Evolutionary conservation across 1,284 basidiomycete genomes (phyloP), one percentile per base, ranked within the genome.

Genomic region (Trichosporon inkin): DNA sequence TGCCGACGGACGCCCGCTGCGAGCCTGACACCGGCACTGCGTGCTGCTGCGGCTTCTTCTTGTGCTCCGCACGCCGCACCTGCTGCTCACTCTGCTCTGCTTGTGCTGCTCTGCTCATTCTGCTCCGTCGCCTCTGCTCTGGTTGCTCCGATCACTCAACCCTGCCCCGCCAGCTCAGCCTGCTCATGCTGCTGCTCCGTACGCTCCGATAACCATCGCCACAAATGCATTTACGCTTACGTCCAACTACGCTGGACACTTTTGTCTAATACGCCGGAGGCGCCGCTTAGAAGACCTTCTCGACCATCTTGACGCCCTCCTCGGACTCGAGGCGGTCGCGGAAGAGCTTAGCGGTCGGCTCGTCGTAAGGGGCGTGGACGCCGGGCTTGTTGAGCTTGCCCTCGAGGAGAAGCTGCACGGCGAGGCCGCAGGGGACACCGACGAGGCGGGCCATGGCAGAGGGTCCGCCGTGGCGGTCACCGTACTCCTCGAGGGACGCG

Each of bases 361-460:
- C 88, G 67, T 84, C 85, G 79, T 96, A 97, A 16, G 95, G 95
- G 10, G 86, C 89, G 59, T 88, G 84, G n/a, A 98, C 84, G 70
- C 93, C 93, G 10, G 87, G 84, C 60, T 84, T 85, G 68, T 81
- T 86, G 71, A 98, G 80, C 55, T 85, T 84, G 65, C 92, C 82
- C 67, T 83, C 81, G 57, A 82, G 81, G 28, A 94, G 84, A 62
- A 92, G 82, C 80, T 92, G 90, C 13, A 86, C 86, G 10, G 95
- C 94, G 71, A 98, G 89, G 68, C 92, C 95, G 74, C 92, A 96
- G 3, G 95, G 95, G 13, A 98, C 79, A 67, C 95, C 95, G 55
- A 97, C 94, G 40, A 87, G 87, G 36, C 84, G 78, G 71, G 93
- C 92, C 95, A 99, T 99, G n/a, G 92, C 92, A 34, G 90, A 90